Base-by-base conservation (phyloP, 805 yeast genomes). In the Candida koratica region DNA sequence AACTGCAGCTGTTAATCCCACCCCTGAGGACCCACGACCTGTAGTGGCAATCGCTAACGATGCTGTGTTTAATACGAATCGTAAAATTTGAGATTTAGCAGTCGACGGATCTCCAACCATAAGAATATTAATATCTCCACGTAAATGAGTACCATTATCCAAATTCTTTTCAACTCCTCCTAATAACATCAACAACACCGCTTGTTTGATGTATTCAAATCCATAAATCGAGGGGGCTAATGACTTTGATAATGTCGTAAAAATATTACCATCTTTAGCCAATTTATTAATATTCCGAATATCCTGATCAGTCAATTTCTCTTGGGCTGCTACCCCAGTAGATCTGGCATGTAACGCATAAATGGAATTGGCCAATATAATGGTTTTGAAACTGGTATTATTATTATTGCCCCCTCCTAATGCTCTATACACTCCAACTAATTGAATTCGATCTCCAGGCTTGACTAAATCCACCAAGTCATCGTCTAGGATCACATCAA, bases 21-120 rank as follows among this genome's bases (percentile, higher is more conserved):
- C 98, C 60, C 98, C 98, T 1, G 97, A 89, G n/a, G 97, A 90
- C 45, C 98, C 98, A 60, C 96, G 80, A 69, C 98, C 98, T 0
- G 98, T 93, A 1, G 98, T 93, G 17, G 97, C 97, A 49, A 93
- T 88, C 3, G 97, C 97, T 49, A 93, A 69, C 1, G 95, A 71
- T 1, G 98, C 98, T 1, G 97, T 90, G 57, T 90, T 93, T 44
- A 93, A 70, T 13, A 93, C 97, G 55, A 93, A 90, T 46, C 97
- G 75, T 45, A 93, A 73, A 68, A 93, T 81, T 65, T 93, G 98
- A 4, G 97, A 89, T 60, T 93, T 93, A 17, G 98, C 97, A 12
- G 98, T 93, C 6, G 97, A 87, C 10, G 98, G 98, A 60, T 93
- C 98, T 64, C 98, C 98, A 25, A 93, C 97, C 95, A 93, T 84